Evolutionary conservation across 441 rosid genomes (phyloP).

Genomic region (Croton laevigatus): DNA sequence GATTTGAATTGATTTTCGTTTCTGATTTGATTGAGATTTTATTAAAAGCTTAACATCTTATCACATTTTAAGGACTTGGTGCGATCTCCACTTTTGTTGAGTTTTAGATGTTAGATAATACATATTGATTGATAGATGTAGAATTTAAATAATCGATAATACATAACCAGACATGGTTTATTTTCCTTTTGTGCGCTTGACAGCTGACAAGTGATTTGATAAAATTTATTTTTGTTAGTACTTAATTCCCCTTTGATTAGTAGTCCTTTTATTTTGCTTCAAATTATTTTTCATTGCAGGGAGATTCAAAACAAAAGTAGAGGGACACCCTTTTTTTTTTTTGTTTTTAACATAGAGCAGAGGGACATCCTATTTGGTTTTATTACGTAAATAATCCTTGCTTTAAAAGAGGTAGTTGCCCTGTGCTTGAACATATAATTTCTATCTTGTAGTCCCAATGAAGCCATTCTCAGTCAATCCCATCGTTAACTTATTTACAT

Average conservation of each 20-base stretch:
- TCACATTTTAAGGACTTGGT: too few relatives aligned
- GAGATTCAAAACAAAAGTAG: slow-evolving; percentile 56
- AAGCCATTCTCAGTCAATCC: not conserved
- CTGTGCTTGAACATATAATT: slow-evolving; percentile 6
- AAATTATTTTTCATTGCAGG: slow-evolving; percentile 38
- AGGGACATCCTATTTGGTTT: slow-evolving; percentile 58
- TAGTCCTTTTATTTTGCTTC: slow-evolving; percentile 1
- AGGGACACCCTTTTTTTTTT: too few relatives aligned
- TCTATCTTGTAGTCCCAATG: slow-evolving; percentile 1
- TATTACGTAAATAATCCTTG: slow-evolving; percentile 81
- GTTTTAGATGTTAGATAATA: too few relatives aligned
- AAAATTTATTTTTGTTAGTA: not conserved
- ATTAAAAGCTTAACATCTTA: too few relatives aligned
- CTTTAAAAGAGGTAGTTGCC: slow-evolving; percentile 80
- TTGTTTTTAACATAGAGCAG: too few relatives aligned
- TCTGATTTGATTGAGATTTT: too few relatives aligned
- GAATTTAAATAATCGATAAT: too few relatives aligned
- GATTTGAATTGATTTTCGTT: too few relatives aligned
- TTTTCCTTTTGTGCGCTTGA: not conserved
- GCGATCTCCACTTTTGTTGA: too few relatives aligned
- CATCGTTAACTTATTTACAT: not conserved
- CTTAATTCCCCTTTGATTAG: not conserved
- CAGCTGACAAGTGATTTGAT: not conserved
- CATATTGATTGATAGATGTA: too few relatives aligned
- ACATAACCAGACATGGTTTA: too few relatives aligned